phyloP scores from a whole-genome alignment of 2,329 filamentous ascomycete genomes.

The Fusarium azukiicola region DNA sequence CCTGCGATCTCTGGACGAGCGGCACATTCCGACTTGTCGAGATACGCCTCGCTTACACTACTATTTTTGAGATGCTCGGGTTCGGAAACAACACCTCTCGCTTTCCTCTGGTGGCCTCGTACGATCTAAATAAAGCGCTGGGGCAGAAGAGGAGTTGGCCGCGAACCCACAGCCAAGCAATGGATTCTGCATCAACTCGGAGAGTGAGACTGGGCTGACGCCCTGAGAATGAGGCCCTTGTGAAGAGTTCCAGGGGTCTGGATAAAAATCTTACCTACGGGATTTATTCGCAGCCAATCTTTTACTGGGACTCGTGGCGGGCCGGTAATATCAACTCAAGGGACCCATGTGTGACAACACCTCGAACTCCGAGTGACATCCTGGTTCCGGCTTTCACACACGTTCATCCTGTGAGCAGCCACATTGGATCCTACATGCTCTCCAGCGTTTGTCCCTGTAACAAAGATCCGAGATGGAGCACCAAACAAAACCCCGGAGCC shows the following conservation, averaged over 20 bases:
- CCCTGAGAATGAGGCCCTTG: slow-evolving; percentile 11
- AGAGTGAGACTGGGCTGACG: not conserved
- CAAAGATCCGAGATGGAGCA: slow-evolving; percentile 2
- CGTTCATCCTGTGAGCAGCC: slow-evolving; percentile 11
- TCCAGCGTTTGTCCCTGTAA: slow-evolving; percentile 11
- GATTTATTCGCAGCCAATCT: slow-evolving; percentile 4
- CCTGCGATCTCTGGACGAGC: not conserved
- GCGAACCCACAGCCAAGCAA: slow-evolving; percentile 7
- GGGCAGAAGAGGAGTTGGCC: not conserved
- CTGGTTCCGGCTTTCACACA: not conserved
- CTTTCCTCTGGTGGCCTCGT: not conserved
- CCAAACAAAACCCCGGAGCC: slow-evolving; percentile 4
- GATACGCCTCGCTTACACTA: not conserved
- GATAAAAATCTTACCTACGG: slow-evolving; percentile 15
- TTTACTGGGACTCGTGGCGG: not conserved
- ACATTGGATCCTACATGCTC: slow-evolving; percentile 6
- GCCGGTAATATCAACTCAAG: slow-evolving; percentile 9
- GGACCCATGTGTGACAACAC: slow-evolving; percentile 1
- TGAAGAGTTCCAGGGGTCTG: slow-evolving; percentile 9
- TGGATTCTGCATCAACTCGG: slow-evolving; percentile 4
- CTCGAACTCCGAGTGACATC: not conserved
- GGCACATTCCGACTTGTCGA: not conserved
- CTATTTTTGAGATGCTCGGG: not conserved
- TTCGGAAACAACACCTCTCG: not conserved
- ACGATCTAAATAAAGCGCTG: slow-evolving; percentile 6